Evolutionary conservation across 2,329 filamentous ascomycete genomes (phyloP).

Genomic region (Calonectria hongkongensis): DNA sequence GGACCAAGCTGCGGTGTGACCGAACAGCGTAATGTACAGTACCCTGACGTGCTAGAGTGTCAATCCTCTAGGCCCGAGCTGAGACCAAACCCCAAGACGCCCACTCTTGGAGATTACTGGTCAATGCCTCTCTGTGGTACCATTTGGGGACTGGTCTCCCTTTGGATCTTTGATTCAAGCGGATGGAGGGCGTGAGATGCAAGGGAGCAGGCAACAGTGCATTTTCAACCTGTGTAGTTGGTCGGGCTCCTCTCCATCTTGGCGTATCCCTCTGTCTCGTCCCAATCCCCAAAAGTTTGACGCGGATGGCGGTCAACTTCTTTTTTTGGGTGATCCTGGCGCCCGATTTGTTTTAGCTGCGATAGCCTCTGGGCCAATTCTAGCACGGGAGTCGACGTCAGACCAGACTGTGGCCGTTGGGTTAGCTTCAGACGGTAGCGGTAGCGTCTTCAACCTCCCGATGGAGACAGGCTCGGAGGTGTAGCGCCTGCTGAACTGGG

Average conservation of each 20-base stretch:
- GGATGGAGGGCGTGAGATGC: conserved; percentile 4
- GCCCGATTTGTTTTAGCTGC: conserved; percentile 34
- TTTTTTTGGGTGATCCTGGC: conserved; percentile 25
- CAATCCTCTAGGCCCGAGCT: conserved; percentile 45
- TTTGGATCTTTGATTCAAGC: conserved; percentile 14
- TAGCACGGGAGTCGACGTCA: conserved; percentile 31
- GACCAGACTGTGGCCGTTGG: conserved; percentile 33
- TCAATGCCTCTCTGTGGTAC: conserved; percentile 51
- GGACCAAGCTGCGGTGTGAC: conserved; percentile 41
- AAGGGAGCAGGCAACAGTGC: conserved; percentile 19
- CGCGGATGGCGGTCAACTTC: conserved; percentile 31
- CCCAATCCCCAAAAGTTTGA: conserved; percentile 20
- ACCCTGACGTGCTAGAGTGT: conserved; percentile 33
- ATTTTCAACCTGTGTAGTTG: neutral
- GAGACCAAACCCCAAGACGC: conserved; percentile 49
- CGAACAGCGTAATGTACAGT: conserved; percentile 32
- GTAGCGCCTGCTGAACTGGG: conserved; percentile 17
- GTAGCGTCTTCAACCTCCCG: conserved; percentile 17
- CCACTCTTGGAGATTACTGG: conserved; percentile 53
- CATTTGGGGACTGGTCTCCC: conserved; percentile 18
- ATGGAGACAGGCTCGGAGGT: neutral
- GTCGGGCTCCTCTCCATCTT: conserved; percentile 4
- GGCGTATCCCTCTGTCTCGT: conserved; percentile 23
- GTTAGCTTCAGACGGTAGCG: conserved; percentile 36
- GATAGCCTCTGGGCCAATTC: conserved; percentile 31